Base-by-base conservation (phyloP, 2,329 filamentous ascomycete species). In the Corniculantispora saksenae region DNA sequence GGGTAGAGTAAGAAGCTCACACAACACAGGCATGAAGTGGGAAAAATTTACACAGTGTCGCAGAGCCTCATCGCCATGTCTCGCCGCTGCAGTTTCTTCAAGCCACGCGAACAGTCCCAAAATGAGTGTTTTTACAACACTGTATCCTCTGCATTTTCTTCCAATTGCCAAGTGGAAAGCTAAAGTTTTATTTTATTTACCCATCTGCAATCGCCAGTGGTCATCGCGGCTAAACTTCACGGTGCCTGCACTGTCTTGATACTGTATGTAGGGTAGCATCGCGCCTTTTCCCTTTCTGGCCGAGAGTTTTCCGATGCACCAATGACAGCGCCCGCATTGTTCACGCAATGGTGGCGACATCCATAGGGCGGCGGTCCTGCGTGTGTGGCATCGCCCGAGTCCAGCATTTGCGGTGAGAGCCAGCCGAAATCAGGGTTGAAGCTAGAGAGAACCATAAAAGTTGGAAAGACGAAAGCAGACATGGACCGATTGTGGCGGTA, bases 171-270 rank as follows among this genome's bases (percentile, higher is more conserved):
- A n/a, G n/a, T n/a, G n/a, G n/a, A n/a, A n/a, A n/a, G n/a, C n/a
- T n/a, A n/a, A n/a, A n/a, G n/a, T n/a, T 21, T 53, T 25, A 53
- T 25, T 25, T 15, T 53, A 15, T n/a, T 53, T 23, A 17, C 15
- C 10, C 4, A 23, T 50, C 47, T 27, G 47, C 10, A n/a, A 32
- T 32, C 32, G 32, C 10, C 6, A 32, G 13, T 23, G 23, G 4
- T 7, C 47, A 27, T 13, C 70, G 73, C 48, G 69, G 70, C 25
- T 13, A 7, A 4, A 19, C 13, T 10, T 15, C 15, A 61, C 58
- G 5, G 61, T 54, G 25, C 23, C 25, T 43, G 23, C 63, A 60
- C 57, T 51, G 57, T 50, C 2, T 8, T 9, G 29, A 38, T n/a
- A 63, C 61, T 63, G 61, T 63, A 32, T 58, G 8, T 51, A 58